Base-by-base conservation (phyloP, 2,329 filamentous ascomycete genomes). In the Aureobasidium zeae region DNA sequence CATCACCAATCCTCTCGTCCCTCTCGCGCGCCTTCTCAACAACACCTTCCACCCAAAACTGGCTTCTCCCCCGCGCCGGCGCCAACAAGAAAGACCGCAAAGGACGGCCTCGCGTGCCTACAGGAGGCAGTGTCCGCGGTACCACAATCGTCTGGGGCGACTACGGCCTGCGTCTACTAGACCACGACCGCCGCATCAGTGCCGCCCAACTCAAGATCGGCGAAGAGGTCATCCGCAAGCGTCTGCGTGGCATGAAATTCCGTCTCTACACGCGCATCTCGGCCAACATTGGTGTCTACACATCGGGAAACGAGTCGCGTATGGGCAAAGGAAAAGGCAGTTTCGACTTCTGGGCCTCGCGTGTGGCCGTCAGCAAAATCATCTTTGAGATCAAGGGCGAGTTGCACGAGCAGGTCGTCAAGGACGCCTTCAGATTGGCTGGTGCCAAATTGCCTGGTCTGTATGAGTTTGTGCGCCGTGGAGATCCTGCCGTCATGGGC, bases 281-380 rank as follows among this genome's bases (percentile, higher is more conserved):
- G 55, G 91, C 88, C 52, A 94, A 94, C 60, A 83, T 96, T 53
- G 91, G 89, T 60, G 93, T 98, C 16, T 98, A 91, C 64, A 82
- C 86, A 46, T 91, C 83, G 63, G 91, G 91, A 46, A 98, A 96
- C 58, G 91, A 98, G 68, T 83, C 86, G 63, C 83, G 91, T 76
- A 98, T 98, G 93, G 91, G 91, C 63, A 98, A 96, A 68, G 91
- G 91, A 67, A 98, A 98, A 64, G 91, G 91, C 55, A 84, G 81
- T 50, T 96, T 98, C 60, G 91, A 98, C 62, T 86, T 94, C 60
- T 98, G 91, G 91, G 87, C 89, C 4, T 78, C 83, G 16, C 79
- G 89, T 64, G 80, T 96, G 53, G 79, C 86, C 7, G 86, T 96
- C 39, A 94, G 84, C 66, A 85, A 91, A 63, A 78, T 98, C 36